Base-by-base conservation (phyloP, 805 yeast species). In the Ogataea sp. region DNA sequence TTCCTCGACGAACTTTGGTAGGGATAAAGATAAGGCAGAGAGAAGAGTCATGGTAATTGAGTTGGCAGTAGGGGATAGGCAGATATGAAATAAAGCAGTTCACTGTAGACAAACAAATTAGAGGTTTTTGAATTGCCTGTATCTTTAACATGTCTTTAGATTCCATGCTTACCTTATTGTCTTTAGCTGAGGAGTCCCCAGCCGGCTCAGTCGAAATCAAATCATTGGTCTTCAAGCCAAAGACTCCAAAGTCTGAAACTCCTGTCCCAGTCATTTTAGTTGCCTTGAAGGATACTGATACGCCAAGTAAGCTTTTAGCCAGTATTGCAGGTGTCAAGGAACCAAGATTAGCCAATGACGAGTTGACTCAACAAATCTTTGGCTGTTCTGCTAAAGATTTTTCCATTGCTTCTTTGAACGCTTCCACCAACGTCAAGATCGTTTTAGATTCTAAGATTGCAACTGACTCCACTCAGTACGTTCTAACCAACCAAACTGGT, bases 271-370 rank as follows among this genome's bases (percentile, higher is more conserved):
- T 87, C 24, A 74, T 87, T 39, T 85, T 86, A 25, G 71, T 87
- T 53, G 95, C 95, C 7, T 70, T 81, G 43, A 74, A 74, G 26
- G 51, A 78, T 2, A 83, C 95, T 5, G 67, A 69, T 35, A 85
- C 95, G 26, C 85, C 94, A 36, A 62, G 82, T 3, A 66, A 70
- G 17, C 55, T 70, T 29, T 71, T 86, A 47, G 89, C 95, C 41
- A 67, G 70, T 40, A 70, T 76, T 32, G 82, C 87, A 11, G 70
- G 67, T 33, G 83, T 74, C 38, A 87, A 87, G 63, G 96, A 87
- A 44, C 94, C 94, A 47, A 75, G 96, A 62, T 67, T 87, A 52
- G 96, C 96, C 38, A 80, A 80, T 50, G 89, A 83, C 46, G 95
- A 82, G 40, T 69, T 87, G 49, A 80, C 86, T 36, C 67, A 69